Evolutionary conservation across 768 basidiomycete species (phyloP).

Genomic region (Mycena crocata): DNA sequence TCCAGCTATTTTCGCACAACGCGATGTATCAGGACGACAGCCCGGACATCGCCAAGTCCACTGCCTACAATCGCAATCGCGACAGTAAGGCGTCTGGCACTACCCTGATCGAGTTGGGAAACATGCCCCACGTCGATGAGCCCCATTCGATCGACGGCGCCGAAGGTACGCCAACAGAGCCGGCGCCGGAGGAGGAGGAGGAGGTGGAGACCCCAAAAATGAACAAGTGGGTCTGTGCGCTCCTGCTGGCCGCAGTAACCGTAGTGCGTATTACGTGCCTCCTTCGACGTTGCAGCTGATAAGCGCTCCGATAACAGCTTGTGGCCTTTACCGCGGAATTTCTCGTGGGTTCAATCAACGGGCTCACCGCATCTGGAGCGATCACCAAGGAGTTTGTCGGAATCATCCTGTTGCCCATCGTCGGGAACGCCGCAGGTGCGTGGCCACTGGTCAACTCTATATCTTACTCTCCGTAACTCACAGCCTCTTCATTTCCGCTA

Average conservation of each 20-base stretch:
- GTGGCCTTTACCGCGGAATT: conserved; percentile 53
- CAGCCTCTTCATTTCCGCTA: not conserved
- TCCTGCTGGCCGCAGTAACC: conserved; percentile 46
- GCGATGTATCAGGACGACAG: conserved; percentile 59
- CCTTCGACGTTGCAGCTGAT: not conserved
- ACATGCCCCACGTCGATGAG: not conserved
- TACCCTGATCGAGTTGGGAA: not conserved
- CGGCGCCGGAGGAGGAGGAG: not conserved
- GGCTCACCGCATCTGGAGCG: conserved; percentile 57
- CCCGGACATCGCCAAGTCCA: conserved; percentile 27
- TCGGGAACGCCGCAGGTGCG: conserved; percentile 65
- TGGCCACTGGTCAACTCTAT: not conserved
- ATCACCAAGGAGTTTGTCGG: conserved; percentile 77
- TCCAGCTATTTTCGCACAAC: conserved; percentile 68
- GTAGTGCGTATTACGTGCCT: conserved; percentile 9
- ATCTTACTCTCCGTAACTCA: not conserved
- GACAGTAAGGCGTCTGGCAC: not conserved
- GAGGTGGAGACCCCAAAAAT: conserved; percentile 16
- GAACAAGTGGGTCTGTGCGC: conserved; percentile 21
- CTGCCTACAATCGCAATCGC: conserved; percentile 15
- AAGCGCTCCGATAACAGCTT: conserved; percentile 34
- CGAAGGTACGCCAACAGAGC: no score
- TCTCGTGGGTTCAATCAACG: conserved; percentile 74
- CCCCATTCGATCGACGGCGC: conserved; percentile 5
- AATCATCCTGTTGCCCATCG: conserved; percentile 73